Percentiles rank a stretch among this genome's conserved stretches.
phyloP scores from a whole-genome alignment of 2,329 filamentous ascomycete genomes.

The Alternaria ethzedia region DNA sequence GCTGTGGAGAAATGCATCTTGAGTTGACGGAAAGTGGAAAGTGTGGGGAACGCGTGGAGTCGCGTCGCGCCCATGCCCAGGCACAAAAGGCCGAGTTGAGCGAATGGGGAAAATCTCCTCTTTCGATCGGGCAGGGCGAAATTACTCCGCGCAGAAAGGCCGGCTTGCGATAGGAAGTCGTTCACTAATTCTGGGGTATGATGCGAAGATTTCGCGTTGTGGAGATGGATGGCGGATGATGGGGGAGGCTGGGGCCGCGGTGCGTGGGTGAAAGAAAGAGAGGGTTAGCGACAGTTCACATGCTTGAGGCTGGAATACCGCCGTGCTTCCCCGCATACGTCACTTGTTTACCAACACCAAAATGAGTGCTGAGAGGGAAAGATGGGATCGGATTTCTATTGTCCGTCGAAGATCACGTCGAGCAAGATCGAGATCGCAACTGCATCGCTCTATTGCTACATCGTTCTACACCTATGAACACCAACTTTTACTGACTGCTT shows the following conservation, averaged over 20 bases:
- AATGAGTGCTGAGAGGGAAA: background rate
- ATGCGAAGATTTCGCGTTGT: background rate
- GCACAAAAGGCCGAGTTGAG: background rate
- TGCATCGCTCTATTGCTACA: background rate
- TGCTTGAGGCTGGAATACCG: background rate
- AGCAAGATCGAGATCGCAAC: background rate
- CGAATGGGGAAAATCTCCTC: conserved; percentile 34
- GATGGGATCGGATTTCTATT: no score
- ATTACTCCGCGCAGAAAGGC: background rate
- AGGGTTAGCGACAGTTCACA: background rate
- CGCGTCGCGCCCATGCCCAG: conserved; percentile 5
- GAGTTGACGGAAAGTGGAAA: conserved; percentile 19
- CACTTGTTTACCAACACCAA: conserved; percentile 1
- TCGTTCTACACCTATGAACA: background rate
- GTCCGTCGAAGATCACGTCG: no score
- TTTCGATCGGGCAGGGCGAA: background rate
- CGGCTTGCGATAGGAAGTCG: background rate
- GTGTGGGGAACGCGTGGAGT: conserved; percentile 23
- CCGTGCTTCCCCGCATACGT: conserved; percentile 8
- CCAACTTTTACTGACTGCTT: background rate
- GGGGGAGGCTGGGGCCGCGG: background rate
- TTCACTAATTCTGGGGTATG: background rate
- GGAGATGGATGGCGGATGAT: background rate
- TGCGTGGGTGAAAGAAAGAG: background rate
- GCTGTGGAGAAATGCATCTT: conserved; percentile 17